Percentiles rank a stretch among this genome's conserved stretches.
Conservation (phyloP, 371 early-diverging fungal genomes). For the Catenaria anguillulae region DNA sequence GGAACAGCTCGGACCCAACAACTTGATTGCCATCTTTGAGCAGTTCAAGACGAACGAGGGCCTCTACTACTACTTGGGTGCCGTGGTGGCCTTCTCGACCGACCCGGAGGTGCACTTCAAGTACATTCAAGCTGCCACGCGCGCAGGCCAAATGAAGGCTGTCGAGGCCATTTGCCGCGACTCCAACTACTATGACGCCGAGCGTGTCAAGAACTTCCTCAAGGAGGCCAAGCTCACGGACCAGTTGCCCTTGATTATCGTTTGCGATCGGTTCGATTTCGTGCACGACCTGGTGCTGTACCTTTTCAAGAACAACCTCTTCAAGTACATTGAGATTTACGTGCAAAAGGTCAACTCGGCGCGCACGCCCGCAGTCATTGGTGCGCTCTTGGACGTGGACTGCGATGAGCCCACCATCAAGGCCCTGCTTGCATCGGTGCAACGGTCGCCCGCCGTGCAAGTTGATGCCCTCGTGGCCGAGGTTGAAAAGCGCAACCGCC, state of each 20-base stretch:
- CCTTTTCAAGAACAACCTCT: conserved; percentile 78
- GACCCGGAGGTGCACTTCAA: conserved; percentile 92
- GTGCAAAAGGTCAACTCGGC: conserved; percentile 92
- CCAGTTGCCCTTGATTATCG: conserved; percentile 91
- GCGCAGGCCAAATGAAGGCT: conserved; percentile 88
- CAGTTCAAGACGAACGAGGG: conserved; percentile 79
- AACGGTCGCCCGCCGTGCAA: conserved; percentile 47
- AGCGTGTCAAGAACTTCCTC: conserved; percentile 93
- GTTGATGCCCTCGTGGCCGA: conserved; percentile 80
- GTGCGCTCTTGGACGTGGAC: conserved; percentile 93
- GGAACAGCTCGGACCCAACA: conserved; percentile 73
- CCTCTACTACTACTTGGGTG: conserved; percentile 81
- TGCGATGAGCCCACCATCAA: conserved; percentile 90
- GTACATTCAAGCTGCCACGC: conserved; percentile 91
- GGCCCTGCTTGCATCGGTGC: conserved; percentile 62
- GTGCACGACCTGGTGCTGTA: conserved; percentile 93
- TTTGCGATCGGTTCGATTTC: conserved; percentile 91
- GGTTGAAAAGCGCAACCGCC: conserved; percentile 87
- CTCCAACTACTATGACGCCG: conserved; percentile 86
- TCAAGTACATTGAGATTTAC: conserved; percentile 93
- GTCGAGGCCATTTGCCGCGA: conserved; percentile 95
- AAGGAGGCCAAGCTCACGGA: conserved; percentile 91
- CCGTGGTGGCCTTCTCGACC: conserved; percentile 84
- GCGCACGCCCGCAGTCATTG: conserved; percentile 88
- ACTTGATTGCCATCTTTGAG: conserved; percentile 83